Evolutionary conservation across 1,139 yeast species (phyloP), one percentile per base, ranked within the genome.

Genomic region (Sugiyamaella sp.): DNA sequence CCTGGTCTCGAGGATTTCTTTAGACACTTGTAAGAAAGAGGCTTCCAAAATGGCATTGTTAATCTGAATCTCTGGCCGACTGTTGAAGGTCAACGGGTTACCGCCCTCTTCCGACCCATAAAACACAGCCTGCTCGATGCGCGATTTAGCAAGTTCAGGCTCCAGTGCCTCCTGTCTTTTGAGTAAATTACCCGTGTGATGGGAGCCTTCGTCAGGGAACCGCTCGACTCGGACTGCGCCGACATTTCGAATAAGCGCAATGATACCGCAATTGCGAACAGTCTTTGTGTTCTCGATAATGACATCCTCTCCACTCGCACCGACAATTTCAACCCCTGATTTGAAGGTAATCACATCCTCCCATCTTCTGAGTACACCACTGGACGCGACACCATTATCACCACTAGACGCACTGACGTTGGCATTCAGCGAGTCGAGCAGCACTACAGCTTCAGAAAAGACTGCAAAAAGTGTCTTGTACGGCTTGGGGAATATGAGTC

Each of bases 91-190:
- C 24, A 90, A 66, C 55, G 80, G 86, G 48, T 73, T 81, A 63
- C 51, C 53, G 22, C 53, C 51, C 17, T 64, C 67, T 1, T 73
- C 70, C 52, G 75, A 74, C 0, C 80, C 75, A 61, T 77, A 85
- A 63, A 83, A 86, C 0, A 90, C 80, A 0, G 89, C 96, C 68
- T 90, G 97, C 62, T 86, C 95, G 24, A 90, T 79, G 60, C 83
- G 89, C 0, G 89, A 80, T 65, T 85, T 85, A 45, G 85, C 75
- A 53, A 82, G 74, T 4, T 76, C 69, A 2, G 74, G 59, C 33
- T 62, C 66, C 21, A 64, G 55, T 2, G 51, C 59, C 41, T 38
- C 35, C 27, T 47, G 49, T 27, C 46, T 42, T 4, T 24, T 27
- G 17, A 50, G 16, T n/a, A 33, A 17, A 22, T 51, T 52, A 3